Evolutionary conservation across 2,329 filamentous ascomycete species (phyloP), one percentile per base, ranked within the genome.

Genomic region (Pseudocercospora fuligena): DNA sequence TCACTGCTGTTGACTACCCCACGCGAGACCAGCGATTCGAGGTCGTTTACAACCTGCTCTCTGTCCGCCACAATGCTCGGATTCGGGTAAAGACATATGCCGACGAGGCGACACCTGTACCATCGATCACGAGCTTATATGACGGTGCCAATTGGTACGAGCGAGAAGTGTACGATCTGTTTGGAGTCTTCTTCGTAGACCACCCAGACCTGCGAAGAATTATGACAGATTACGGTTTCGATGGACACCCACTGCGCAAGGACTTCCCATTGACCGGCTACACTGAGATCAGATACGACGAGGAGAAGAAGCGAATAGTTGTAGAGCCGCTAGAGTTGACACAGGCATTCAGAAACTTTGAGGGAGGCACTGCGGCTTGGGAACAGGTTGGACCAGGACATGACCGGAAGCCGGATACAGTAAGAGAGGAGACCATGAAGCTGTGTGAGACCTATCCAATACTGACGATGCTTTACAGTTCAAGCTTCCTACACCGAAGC

Each of bases 291-390:
- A 88, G 95, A 77, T 99, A 96, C 78, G 95, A 99, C 74, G 95
- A 99, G 83, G 96, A 99, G 87, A 99, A 97, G 92, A 99, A 99
- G 89, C 89, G 95, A 69, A 97, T 99, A 78, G 94, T 99, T 68
- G 94, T 96, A 33, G 96, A 99, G 86, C 95, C 96, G 47, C 86
- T 99, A 59, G 95, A 99, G 85, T 87, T 99, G 81, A 98, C 95
- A 14, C 95, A 99, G 82, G 95, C 96, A 7, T 99, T 96, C 89
- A 90, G 95, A 75, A 98, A 99, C 84, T 99, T 99, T 78, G 94
- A 97, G 83, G 93, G 94, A 68, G 83, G 66, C 72, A 87, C 69
- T 58, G 76, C 80, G 58, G 59, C 59, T n/a, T 91, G 89, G 86
- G 87, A 91, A 80, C 89, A 89, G 76, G 88, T 91, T 74, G 89